Evolutionary conservation across 192 early-diverging fungal species (phyloP), one percentile per base, ranked within the genome.

Genomic region (Coemansia sp.): DNA sequence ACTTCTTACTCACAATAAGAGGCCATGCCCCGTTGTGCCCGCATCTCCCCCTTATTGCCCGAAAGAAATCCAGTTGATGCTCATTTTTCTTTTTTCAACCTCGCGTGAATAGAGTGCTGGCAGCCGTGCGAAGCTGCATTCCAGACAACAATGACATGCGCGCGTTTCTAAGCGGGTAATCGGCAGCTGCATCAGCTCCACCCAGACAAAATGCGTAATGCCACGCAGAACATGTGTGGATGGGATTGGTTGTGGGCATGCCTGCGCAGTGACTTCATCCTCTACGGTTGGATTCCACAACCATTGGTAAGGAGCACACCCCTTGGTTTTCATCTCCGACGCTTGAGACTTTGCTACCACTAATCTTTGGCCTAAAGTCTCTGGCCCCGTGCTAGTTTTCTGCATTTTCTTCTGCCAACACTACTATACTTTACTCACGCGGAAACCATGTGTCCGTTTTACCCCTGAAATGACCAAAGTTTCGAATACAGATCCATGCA

Each of bases 241-340:
- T 43, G 41, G 41, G 41, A n/a, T 43, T 43, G 41, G 47, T 8
- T 49, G 47, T 18, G 47, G 47, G 4, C 47, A 49, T 49, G 37
- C 37, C 55, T 57, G 55, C 55, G 39, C 19, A 20, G 55, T 57
- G 55, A 57, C 55, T 57, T 57, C 55, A 57, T 14, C 55, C 3
- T 14, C 53, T 54, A 29, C 9, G 16, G 26, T 54, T 54, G 24
- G 18, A 49, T 43, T 43, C 12, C 41, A n/a, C 41, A 16, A 12
- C 41, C 41, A 43, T 43, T 43, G 41, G 41, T 10, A 12, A 27
- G 26, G 32, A 6, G 41, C 41, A 4, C n/a, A 19, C 47, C n/a
- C 47, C 47, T 9, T 49, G 5, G 22, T 49, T 49, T 49, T 4
- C 47, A 20, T n/a, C 47, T 19, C 18, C 18, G 5, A 20, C 47